Percentiles rank a stretch among this genome's conserved stretches.
Conservation (phyloP, 2,329 filamentous ascomycete species). For the Botrytis galanthina region DNA sequence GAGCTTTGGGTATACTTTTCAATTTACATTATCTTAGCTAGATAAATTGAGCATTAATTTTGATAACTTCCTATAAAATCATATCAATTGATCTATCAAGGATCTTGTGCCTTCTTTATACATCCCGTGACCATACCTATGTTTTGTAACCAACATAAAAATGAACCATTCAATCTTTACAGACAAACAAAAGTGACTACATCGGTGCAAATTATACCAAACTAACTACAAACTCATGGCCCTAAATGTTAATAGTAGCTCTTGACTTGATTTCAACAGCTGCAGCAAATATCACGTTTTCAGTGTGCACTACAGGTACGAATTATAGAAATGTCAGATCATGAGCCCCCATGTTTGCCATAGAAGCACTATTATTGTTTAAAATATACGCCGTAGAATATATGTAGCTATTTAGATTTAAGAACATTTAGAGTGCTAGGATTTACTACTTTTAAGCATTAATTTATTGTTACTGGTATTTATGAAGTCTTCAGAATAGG, state of each 20-base stretch:
- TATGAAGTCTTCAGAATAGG: too few species aligned
- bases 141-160: not conserved
- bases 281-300: not conserved
- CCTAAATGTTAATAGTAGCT: fast-evolving
- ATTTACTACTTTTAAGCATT: too few species aligned
- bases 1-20: not conserved
- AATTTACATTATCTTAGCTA: not conserved
- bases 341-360: too few species aligned
- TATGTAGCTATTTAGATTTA: too few species aligned
- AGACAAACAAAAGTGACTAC: not conserved
- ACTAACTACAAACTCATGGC: fast-evolving
- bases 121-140: not conserved
- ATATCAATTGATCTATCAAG: not conserved
- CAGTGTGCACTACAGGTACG: too few species aligned
- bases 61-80: fast-evolving
- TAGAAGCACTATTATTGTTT: too few species aligned
- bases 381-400: too few species aligned
- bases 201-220: too few species aligned
- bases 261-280: fast-evolving
- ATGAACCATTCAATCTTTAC: not conserved
- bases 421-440: too few species aligned
- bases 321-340: too few species aligned
- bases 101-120: not conserved
- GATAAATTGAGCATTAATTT: not conserved
- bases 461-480: too few species aligned